Conservation (phyloP, 176 grass and related monocot genomes). For the bread wheat (Triticum aestivum) region DNA sequence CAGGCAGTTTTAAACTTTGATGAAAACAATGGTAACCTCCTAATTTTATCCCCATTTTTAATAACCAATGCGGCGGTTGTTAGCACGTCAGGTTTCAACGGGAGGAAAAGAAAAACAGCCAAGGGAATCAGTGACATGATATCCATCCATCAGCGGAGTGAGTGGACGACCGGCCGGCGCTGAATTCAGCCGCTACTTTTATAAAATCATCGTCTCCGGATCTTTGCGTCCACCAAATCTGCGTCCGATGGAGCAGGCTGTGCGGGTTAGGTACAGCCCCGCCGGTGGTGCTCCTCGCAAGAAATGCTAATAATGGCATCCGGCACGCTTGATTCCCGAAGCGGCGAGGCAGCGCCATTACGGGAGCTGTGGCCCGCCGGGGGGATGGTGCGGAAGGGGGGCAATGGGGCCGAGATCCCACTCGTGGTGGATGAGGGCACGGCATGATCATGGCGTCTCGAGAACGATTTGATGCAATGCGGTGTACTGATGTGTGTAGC, state of each 20-base stretch:
- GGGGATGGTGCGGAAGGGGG: not conserved
- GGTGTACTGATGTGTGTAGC: not conserved
- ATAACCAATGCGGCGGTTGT: constrained; percentile 32
- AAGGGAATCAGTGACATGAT: constrained; percentile 16
- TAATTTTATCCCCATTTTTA: constrained; percentile 10
- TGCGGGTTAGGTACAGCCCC: not conserved
- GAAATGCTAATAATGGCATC: constrained; percentile 12
- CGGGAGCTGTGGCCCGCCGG: not conserved
- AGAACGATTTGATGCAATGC: not conserved
- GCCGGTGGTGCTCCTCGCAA: not conserved
- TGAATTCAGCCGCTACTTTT: constrained; percentile 22
- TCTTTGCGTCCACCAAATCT: not conserved
- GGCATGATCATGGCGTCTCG: not conserved
- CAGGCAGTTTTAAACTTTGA: constrained; percentile 17
- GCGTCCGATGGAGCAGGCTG: not conserved
- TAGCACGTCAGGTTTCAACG: constrained; percentile 40
- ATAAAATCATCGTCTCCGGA: not conserved
- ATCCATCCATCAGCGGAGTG: not conserved
- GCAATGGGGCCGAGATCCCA: not conserved
- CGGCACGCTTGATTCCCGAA: not conserved
- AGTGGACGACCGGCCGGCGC: constrained; percentile 35
- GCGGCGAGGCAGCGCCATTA: not conserved
- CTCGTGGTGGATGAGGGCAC: not conserved
- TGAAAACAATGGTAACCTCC: not conserved
- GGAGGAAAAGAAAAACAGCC: not conserved